Evolutionary conservation across 2,329 filamentous ascomycete genomes (phyloP).

Genomic region (Sphaerulina musiva): DNA sequence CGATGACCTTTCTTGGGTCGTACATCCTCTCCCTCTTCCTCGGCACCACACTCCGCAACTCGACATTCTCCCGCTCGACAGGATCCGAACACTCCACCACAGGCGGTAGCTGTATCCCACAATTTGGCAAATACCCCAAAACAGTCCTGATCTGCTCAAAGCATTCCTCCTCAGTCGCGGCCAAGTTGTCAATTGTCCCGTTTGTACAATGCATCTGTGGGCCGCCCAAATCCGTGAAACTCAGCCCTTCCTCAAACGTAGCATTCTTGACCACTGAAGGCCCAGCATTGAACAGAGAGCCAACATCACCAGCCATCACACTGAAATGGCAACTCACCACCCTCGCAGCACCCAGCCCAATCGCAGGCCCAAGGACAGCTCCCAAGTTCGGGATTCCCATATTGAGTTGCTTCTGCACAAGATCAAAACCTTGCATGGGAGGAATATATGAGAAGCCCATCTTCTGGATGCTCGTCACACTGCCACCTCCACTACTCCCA

Average conservation of each 20-base stretch:
- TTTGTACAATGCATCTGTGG: slow-evolving; percentile 58
- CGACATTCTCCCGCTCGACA: slow-evolving; percentile 43
- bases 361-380: slow-evolving; percentile 57
- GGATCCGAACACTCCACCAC: slow-evolving; percentile 42
- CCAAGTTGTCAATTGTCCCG: slow-evolving; percentile 60
- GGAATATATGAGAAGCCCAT: slow-evolving; percentile 56
- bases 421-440: slow-evolving; percentile 49
- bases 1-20: slow-evolving; percentile 52
- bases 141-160: slow-evolving; percentile 56
- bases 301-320: slow-evolving; percentile 59
- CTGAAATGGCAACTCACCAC: slow-evolving; percentile 59
- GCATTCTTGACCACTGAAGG: slow-evolving; percentile 56
- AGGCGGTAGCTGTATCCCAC: slow-evolving; percentile 51
- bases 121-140: slow-evolving; percentile 53
- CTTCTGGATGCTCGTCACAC: slow-evolving; percentile 53
- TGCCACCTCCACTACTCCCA: slow-evolving; percentile 57
- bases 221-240: slow-evolving; percentile 54
- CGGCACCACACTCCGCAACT: slow-evolving; percentile 52
- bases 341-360: slow-evolving; percentile 56
- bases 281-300: slow-evolving; percentile 57
- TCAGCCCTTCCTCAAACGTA: slow-evolving; percentile 58
- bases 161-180: slow-evolving; percentile 53
- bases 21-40: slow-evolving; percentile 55
- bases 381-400: slow-evolving; percentile 59
- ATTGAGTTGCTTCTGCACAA: slow-evolving; percentile 52